Evolutionary conservation across 495 filamentous ascomycete species (phyloP).

Genomic region (Penicillium nucicola): DNA sequence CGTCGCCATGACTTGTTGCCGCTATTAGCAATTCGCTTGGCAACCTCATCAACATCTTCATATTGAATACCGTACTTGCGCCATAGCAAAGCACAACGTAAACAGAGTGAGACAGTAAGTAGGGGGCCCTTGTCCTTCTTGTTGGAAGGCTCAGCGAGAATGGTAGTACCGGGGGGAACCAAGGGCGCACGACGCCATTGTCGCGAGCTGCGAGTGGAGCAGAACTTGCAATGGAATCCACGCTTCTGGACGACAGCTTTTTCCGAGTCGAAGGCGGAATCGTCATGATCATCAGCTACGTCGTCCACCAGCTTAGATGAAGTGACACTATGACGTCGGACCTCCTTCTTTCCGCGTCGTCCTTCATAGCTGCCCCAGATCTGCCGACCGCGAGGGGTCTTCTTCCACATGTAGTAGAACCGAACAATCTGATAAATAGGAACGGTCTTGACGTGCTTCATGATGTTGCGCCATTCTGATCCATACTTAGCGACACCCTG

Average conservation of each 20-base stretch:
- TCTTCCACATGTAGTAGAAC: conserved; percentile 99
- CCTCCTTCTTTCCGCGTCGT: conserved; percentile 84
- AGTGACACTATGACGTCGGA: conserved; percentile 55
- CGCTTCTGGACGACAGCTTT: conserved; percentile 78
- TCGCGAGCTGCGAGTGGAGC: conserved; percentile 68
- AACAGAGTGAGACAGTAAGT: conserved; percentile 80
- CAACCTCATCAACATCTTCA: conserved; percentile 91
- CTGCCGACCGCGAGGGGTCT: conserved; percentile 76
- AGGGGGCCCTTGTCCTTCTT: conserved; percentile 73
- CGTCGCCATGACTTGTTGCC: conserved; percentile 86
- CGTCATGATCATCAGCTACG: conserved; percentile 87
- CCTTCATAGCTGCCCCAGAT: conserved; percentile 88
- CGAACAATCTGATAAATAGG: conserved; percentile 76
- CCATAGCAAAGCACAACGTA: conserved; percentile 88
- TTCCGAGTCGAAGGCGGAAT: conserved; percentile 91
- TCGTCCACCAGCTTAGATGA: conserved; percentile 74
- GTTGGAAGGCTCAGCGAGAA: conserved; percentile 62
- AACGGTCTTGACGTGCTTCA: conserved; percentile 73
- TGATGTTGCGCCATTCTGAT: conserved; percentile 82
- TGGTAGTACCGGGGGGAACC: conserved; percentile 64
- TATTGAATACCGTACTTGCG: conserved; percentile 92
- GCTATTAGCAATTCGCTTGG: conserved; percentile 79
- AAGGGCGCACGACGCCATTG: conserved; percentile 92
- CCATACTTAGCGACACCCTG: conserved; percentile 89
- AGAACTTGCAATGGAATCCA: conserved; percentile 94